A percentile compares a stretch with the other conserved stretches of the same genome.
Evolutionary conservation across 805 yeast species (phyloP).

Genomic region (Lachancea meyersii): DNA sequence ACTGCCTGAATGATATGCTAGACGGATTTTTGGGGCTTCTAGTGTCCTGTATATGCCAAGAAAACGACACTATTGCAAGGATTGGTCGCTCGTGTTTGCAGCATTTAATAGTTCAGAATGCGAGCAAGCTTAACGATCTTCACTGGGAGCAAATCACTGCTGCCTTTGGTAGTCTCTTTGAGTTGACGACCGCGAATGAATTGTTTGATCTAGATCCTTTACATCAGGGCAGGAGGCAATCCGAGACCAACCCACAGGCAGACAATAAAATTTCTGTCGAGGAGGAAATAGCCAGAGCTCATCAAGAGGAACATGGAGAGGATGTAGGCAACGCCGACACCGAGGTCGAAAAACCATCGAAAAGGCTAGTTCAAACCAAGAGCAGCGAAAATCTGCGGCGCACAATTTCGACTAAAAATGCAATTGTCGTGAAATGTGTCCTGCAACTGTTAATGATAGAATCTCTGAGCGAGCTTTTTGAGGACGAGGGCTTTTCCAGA

Average conservation of each 20-base stretch:
- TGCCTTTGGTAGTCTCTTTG: constrained; percentile 66
- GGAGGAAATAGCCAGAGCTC: constrained; percentile 30
- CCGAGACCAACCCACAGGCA: constrained; percentile 11
- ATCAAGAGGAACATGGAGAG: constrained; percentile 31
- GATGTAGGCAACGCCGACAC: constrained; percentile 30
- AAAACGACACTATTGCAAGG: constrained; percentile 91
- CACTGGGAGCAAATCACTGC: constrained; percentile 73
- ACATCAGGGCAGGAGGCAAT: constrained; percentile 29
- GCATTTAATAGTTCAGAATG: constrained; percentile 71
- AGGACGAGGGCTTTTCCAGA: constrained; percentile 59
- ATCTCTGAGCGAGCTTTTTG: constrained; percentile 72
- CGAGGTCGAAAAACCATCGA: constrained; percentile 12
- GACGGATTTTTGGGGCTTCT: constrained; percentile 73
- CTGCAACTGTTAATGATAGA: constrained; percentile 86
- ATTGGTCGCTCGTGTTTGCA: constrained; percentile 89
- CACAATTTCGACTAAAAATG: constrained; percentile 52
- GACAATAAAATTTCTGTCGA: constrained; percentile 14
- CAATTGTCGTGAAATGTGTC: constrained; percentile 88
- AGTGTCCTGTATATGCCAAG: constrained; percentile 89
- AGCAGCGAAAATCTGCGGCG: constrained; percentile 37
- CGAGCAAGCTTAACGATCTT: constrained; percentile 48
- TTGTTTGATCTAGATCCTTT: constrained; percentile 52
- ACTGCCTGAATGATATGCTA: constrained; percentile 62
- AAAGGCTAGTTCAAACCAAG: constrained; percentile 17
- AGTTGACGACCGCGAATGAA: constrained; percentile 79